Evolutionary conservation across 2,329 filamentous ascomycete species (phyloP).

Genomic region (Ophiosphaerella korrae): DNA sequence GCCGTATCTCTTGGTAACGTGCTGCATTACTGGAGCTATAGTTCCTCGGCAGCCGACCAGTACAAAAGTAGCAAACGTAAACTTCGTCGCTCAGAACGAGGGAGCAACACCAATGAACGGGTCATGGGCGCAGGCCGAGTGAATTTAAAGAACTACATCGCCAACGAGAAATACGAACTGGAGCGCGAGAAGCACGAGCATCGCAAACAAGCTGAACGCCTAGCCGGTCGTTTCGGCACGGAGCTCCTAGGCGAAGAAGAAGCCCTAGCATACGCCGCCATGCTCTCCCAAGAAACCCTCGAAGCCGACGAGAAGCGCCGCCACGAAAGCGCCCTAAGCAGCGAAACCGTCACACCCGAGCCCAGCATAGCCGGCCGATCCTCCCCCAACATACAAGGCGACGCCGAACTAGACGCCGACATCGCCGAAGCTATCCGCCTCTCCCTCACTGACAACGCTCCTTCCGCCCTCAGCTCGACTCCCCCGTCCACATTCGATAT

Average conservation of each 20-base stretch:
- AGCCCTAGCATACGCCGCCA: slow-evolving; percentile 65
- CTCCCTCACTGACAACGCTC: slow-evolving; percentile 45
- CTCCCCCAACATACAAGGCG: slow-evolving; percentile 42
- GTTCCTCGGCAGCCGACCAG: slow-evolving; percentile 75
- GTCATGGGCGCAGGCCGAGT: slow-evolving; percentile 68
- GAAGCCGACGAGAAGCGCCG: slow-evolving; percentile 56
- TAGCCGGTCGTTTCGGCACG: slow-evolving; percentile 83
- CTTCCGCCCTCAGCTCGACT: slow-evolving; percentile 11
- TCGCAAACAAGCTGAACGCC: slow-evolving; percentile 68
- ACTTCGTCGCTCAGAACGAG: slow-evolving; percentile 69
- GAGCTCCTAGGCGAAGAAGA: slow-evolving; percentile 71
- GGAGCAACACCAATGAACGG: slow-evolving; percentile 64
- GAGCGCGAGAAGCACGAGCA: slow-evolving; percentile 72
- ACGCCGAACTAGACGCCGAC: slow-evolving; percentile 61
- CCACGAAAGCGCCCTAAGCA: slow-evolving; percentile 48
- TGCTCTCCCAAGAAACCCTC: slow-evolving; percentile 65
- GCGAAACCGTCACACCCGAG: slow-evolving; percentile 44
- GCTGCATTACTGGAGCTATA: slow-evolving; percentile 92
- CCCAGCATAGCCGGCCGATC: slow-evolving; percentile 34
- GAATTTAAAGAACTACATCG: slow-evolving; percentile 80
- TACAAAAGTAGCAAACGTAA: slow-evolving; percentile 79
- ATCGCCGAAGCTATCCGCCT: slow-evolving; percentile 67
- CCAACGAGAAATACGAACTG: slow-evolving; percentile 81
- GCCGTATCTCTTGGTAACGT: slow-evolving; percentile 86
- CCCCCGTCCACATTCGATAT: slow-evolving; percentile 47